These are phyloP conservation scores for Galeopsis tetrahit DNA, from an alignment of 257 asterid species.

Conservation along the genomic window DNA sequence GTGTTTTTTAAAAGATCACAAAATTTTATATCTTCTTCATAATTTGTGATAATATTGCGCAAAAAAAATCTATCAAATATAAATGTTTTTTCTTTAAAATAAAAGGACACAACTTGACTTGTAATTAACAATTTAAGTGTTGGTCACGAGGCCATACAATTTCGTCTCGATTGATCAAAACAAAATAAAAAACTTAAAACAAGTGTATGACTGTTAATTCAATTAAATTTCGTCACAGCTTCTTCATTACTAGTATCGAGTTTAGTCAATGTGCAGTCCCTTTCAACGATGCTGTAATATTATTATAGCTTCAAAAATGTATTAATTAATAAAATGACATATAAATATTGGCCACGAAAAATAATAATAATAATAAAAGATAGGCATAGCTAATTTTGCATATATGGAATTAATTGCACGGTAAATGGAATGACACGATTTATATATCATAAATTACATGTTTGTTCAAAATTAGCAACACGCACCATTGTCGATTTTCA, in stretches of 20 bases:
- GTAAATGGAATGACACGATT: not conserved
- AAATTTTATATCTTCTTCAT: too few species aligned
- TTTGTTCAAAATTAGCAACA: not conserved
- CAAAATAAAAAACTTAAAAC: not conserved
- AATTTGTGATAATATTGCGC: too few species aligned
- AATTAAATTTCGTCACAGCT: slow-evolving; percentile 16
- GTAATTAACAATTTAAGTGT: not conserved
- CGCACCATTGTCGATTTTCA: not conserved
- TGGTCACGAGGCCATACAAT: not conserved
- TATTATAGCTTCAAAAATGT: not conserved
- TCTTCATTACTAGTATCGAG: slow-evolving; percentile 6
- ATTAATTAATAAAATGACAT: not conserved
- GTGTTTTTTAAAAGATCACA: too few species aligned
- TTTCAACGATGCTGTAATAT: not conserved
- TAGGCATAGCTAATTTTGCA: not conserved
- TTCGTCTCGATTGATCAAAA: not conserved
- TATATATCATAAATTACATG: not conserved
- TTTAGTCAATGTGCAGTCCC: slow-evolving; percentile 35
- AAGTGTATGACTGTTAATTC: not conserved
- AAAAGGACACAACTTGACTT: slow-evolving; percentile 9
- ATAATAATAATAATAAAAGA: not conserved
- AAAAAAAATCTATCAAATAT: too few species aligned
- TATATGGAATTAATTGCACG: not conserved
- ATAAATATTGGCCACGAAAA: not conserved
- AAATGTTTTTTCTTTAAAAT: too few species aligned